Base-by-base conservation (phyloP, 371 early-diverging fungal genomes). In the Blastocladiella emersonii region DNA sequence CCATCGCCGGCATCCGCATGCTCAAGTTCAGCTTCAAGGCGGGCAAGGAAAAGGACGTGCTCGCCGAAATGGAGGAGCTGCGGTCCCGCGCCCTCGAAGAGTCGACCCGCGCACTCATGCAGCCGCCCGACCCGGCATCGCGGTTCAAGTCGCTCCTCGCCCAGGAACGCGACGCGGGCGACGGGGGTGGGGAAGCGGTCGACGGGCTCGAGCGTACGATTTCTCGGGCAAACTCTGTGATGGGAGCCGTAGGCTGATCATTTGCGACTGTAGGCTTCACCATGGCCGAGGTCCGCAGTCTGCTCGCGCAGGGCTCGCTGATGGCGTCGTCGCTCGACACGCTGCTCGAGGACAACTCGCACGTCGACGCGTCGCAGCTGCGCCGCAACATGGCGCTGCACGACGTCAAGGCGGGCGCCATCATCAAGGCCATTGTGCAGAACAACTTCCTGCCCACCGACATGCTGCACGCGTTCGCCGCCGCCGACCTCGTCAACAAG, bases 291-390 rank as follows among this genome's bases (percentile, higher is more conserved):
- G 63, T 80, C 27, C 71, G 74, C 39, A 69, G 66, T 44, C 66
- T 78, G 39, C 72, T 80, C 43, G 71, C 78, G 8, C 78, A 78
- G 51, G 81, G 81, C 15, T 61, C 76, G 15, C 66, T 78, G 1
- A 62, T 68, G 7, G 74, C 77, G 5, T 65, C 67, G 1, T 72
- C 77, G 56, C 64, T 77, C 39, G 70, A 74, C 48, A 77, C 76
- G 0, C 66, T 77, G n/a, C 41, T 74, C 57, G 70, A 67, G 1
- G 71, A 76, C 43, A 74, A 66, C 61, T 43, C 56, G n/a, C 61
- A 63, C 13, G 63, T 78, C 45, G 71, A 78, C 56, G 39, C 63
- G 0, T 56, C 64, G n/a, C 68, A 69, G 48, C 67, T 80, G 45
- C 39, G 55, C 3, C 56, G 61, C 12, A 78, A 78, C 63, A 71